Conservation (phyloP, 768 basidiomycete genomes). For the Tulasnella sp. region DNA sequence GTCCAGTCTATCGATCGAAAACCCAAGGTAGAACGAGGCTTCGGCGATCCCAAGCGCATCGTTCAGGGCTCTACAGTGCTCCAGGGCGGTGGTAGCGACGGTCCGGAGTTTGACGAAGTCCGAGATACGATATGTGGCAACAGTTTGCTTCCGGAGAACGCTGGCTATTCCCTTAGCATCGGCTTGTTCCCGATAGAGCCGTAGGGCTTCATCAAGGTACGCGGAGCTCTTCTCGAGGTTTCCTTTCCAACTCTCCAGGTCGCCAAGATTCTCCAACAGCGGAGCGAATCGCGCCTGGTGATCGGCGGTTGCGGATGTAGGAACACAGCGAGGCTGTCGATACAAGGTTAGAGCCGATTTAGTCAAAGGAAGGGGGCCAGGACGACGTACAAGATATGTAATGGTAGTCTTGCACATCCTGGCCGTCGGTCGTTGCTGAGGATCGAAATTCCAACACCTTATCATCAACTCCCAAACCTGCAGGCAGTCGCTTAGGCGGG, state of each 20-base stretch:
- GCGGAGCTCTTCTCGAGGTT: background rate
- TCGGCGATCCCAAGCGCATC: background rate
- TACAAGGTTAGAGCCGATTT: background rate
- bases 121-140: background rate
- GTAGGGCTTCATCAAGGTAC: background rate
- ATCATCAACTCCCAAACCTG: background rate
- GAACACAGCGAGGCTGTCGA: background rate
- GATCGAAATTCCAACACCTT: background rate
- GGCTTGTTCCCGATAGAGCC: background rate
- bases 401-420: background rate
- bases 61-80: background rate
- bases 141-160: background rate
- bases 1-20: background rate
- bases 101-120: background rate
- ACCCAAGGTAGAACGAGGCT: background rate
- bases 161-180: background rate
- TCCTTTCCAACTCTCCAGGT: background rate
- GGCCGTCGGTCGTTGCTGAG: background rate
- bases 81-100: background rate
- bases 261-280: background rate
- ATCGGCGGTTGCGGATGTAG: background rate
- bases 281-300: background rate
- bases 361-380: background rate
- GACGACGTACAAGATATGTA: background rate
- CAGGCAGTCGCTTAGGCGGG: background rate